These are phyloP conservation scores for Diaporthe ampelina DNA, from an alignment of 2,329 filamentous ascomycete genomes.

Conservation along the genomic window DNA sequence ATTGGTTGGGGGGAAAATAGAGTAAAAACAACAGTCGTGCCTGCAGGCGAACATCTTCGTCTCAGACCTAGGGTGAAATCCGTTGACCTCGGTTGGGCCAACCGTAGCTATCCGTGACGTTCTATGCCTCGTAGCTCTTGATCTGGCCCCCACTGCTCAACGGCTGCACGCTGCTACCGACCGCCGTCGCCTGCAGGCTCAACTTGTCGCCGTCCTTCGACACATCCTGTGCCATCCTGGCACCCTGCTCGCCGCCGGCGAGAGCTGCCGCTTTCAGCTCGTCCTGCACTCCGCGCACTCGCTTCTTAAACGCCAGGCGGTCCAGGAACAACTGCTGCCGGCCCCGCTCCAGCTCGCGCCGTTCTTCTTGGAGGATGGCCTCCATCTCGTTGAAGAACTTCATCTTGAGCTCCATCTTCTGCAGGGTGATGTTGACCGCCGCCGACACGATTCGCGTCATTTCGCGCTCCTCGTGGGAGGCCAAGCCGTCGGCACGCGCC, in stretches of 20 bases:
- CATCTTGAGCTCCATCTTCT: slow-evolving; percentile 96
- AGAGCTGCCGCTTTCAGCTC: slow-evolving; percentile 71
- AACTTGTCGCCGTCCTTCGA: slow-evolving; percentile 65
- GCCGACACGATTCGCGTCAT: slow-evolving; percentile 94
- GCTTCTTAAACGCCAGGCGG: slow-evolving; percentile 88
- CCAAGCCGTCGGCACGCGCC: slow-evolving; percentile 86
- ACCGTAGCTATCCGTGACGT: neutral
- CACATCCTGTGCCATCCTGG: slow-evolving; percentile 62
- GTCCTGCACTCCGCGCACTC: slow-evolving; percentile 86
- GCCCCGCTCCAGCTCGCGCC: slow-evolving; percentile 90
- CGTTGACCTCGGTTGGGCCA: neutral
- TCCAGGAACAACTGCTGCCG: slow-evolving; percentile 96
- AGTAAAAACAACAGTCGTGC: slow-evolving; percentile 13
- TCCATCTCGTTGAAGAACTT: slow-evolving; percentile 98
- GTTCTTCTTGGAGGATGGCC: slow-evolving; percentile 89
- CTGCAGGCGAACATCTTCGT: neutral
- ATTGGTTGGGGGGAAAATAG: slow-evolving; percentile 3
- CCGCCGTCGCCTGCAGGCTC: slow-evolving; percentile 64
- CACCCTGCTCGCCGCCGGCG: slow-evolving; percentile 64
- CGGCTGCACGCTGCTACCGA: slow-evolving; percentile 63
- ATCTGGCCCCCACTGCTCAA: slow-evolving; percentile 68
- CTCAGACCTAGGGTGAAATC: neutral
- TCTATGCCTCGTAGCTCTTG: slow-evolving; percentile 70
- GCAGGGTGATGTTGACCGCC: slow-evolving; percentile 91
- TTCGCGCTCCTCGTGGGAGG: slow-evolving; percentile 96